Conservation (phyloP, 768 basidiomycete genomes). For the Phlegmacium glaucopus region DNA sequence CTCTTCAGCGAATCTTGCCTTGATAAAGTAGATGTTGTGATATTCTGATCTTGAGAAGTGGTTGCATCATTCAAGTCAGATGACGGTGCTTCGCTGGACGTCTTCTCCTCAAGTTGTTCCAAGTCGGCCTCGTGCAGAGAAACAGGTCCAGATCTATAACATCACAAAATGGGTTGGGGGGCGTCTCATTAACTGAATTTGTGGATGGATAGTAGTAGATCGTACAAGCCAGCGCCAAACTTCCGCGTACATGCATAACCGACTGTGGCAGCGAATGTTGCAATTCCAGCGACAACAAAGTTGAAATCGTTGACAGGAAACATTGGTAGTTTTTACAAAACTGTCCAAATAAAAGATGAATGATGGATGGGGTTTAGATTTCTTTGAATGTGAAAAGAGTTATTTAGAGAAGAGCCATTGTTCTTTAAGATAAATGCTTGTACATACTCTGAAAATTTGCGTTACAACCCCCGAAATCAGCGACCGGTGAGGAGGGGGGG, state of each 20-base stretch:
- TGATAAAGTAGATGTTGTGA: conserved; percentile 4
- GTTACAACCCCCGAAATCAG: too few species aligned
- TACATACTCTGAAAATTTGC: not conserved
- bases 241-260: conserved; percentile 55
- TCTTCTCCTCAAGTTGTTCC: not conserved
- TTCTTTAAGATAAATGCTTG: not conserved
- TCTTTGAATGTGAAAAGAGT: not conserved
- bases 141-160: not conserved
- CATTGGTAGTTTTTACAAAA: too few species aligned
- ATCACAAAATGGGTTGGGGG: not conserved
- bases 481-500: too few species aligned
- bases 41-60: not conserved
- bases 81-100: not conserved
- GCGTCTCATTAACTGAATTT: not conserved
- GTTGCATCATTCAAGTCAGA: not conserved
- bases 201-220: conserved; percentile 10
- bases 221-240: conserved; percentile 27
- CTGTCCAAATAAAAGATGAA: too few species aligned
- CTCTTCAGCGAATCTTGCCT: conserved; percentile 27
- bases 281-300: conserved; percentile 52
- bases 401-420: not conserved
- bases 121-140: not conserved
- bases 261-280: conserved; percentile 57
- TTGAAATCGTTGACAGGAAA: conserved; percentile 51
- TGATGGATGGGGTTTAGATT: conserved; percentile 1